Percentiles rank a stretch among this genome's conserved stretches.
Evolutionary conservation across 2,329 filamentous ascomycete species (phyloP).

Genomic region (Paecilomyces sp.): DNA sequence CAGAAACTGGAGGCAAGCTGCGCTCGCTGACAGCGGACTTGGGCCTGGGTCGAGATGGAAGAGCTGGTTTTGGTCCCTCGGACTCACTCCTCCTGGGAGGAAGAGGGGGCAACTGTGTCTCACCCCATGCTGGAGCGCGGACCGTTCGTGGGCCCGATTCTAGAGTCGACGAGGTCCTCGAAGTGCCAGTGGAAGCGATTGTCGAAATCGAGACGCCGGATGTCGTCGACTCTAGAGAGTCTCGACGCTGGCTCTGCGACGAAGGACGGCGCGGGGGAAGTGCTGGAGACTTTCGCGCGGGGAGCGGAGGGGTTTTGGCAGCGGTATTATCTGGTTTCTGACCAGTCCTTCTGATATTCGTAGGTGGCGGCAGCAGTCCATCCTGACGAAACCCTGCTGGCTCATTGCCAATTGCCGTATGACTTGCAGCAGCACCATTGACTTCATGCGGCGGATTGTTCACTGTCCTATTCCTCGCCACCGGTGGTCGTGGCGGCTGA

Average conservation of each 20-base stretch:
- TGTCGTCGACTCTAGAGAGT: conserved; percentile 45
- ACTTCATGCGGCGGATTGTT: conserved; percentile 28
- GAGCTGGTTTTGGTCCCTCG: conserved; percentile 11
- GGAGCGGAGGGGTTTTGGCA: conserved; percentile 36
- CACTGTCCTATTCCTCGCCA: conserved; percentile 22
- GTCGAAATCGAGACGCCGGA: conserved; percentile 48
- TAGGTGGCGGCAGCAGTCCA: conserved; percentile 17
- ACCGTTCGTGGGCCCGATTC: conserved; percentile 29
- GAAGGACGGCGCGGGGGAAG: conserved; percentile 42
- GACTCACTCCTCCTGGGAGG: conserved; percentile 41
- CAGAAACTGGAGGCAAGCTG: not conserved
- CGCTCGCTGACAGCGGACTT: conserved; percentile 6
- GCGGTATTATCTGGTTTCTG: conserved; percentile 12
- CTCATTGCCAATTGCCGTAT: conserved; percentile 20
- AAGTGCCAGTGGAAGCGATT: conserved; percentile 38
- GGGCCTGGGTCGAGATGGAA: conserved; percentile 10
- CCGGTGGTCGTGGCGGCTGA: conserved; percentile 18
- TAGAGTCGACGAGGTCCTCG: conserved; percentile 23
- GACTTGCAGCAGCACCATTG: conserved; percentile 20
- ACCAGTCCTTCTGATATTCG: conserved; percentile 17
- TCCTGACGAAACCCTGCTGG: conserved; percentile 14
- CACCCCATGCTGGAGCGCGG: conserved; percentile 52
- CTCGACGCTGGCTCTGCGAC: conserved; percentile 27
- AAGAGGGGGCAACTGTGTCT: conserved; percentile 47
- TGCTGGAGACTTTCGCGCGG: conserved; percentile 36